Percentiles rank a stretch among this genome's conserved stretches.
Conservation (phyloP, 179 eudicot genomes). For the Beta lomatogona region DNA sequence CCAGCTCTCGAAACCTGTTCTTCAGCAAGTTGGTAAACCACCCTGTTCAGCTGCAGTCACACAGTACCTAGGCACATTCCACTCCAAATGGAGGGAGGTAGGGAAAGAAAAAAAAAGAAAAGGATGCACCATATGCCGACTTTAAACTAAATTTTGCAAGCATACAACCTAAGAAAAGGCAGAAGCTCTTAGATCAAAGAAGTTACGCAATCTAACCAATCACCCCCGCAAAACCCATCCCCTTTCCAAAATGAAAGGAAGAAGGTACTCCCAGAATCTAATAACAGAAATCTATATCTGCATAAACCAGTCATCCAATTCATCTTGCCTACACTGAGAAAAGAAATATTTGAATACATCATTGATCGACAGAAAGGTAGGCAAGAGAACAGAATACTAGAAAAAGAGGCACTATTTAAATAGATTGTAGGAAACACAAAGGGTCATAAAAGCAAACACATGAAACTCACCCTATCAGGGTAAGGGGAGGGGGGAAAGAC, state of each 20-base stretch:
- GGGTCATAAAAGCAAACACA: not conserved
- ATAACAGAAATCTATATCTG: not conserved
- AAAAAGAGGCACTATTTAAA: not conserved
- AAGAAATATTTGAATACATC: not conserved
- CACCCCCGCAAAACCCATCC: no score
- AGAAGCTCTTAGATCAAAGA: not conserved
- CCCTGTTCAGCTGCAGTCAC: not conserved
- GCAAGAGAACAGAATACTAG: not conserved
- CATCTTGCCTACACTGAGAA: not conserved
- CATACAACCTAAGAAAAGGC: not conserved
- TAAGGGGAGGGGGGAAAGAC: not conserved
- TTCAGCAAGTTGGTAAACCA: not conserved
- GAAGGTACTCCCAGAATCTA: not conserved
- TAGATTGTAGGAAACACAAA: not conserved
- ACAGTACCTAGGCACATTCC: not conserved
- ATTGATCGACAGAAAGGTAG: not conserved
- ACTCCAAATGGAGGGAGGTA: not conserved
- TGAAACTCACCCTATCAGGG: not conserved
- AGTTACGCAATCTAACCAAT: no score
- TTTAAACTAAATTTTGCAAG: not conserved
- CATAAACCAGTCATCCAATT: not conserved
- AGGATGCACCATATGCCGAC: not conserved
- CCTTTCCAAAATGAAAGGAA: no score
- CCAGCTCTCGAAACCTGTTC: no score
- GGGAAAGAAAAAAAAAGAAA: not conserved